These are phyloP conservation scores for Yamadazyma blattariae DNA, from an alignment of 1,139 yeast genomes.

Conservation along the genomic window DNA sequence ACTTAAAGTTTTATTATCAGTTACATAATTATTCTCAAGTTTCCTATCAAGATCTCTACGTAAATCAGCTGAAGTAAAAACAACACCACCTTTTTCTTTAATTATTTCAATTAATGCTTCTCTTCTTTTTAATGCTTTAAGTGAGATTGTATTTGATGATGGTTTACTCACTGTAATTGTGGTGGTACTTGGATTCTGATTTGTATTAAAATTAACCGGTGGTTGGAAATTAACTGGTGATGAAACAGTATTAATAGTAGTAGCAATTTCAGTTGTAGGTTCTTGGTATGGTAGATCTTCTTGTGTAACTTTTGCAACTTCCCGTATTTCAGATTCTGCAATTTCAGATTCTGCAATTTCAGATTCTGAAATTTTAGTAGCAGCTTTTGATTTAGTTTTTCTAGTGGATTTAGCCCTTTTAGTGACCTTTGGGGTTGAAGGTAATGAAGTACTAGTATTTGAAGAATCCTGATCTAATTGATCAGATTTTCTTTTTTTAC, in stretches of 20 bases:
- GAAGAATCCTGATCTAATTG: neutral
- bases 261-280: neutral
- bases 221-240: neutral
- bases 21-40: constrained; percentile 32
- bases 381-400: neutral
- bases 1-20: constrained; percentile 48
- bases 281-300: neutral
- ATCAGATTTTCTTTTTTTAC: constrained; percentile 13
- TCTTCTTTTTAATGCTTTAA: constrained; percentile 33
- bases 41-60: constrained; percentile 33
- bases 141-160: constrained; percentile 9
- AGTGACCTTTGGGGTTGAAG: no score
- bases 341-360: neutral
- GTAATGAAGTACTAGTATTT: neutral
- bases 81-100: constrained; percentile 41
- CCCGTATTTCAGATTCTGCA: no score
- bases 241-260: no score
- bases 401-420: neutral
- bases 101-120: constrained; percentile 31
- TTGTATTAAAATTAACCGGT: constrained; percentile 3
- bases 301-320: neutral
- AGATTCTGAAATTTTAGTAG: neutral
- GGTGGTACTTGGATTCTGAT: neutral
- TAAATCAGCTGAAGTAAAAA: constrained; percentile 33
- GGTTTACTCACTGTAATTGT: neutral